These are phyloP conservation scores for Acanthamoeba royreba DNA, from an alignment of 208 protist genomes.

Conservation along the genomic window DNA sequence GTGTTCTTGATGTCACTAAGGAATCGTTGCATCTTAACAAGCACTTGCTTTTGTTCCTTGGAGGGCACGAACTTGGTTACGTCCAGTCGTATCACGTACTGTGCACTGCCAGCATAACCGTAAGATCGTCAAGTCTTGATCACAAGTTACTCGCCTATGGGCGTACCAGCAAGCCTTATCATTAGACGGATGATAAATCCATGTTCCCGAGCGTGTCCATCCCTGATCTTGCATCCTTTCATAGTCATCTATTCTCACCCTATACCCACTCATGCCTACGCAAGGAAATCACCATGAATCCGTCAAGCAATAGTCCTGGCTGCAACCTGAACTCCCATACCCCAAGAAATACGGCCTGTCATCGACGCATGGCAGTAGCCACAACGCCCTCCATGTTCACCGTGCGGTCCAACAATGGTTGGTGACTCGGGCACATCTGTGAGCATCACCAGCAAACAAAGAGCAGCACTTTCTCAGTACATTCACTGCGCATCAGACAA, in stretches of 20 bases:
- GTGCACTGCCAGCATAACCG: not conserved
- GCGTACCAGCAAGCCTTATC: conserved; percentile 57
- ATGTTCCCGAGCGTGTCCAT: conserved; percentile 72
- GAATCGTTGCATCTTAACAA: conserved; percentile 38
- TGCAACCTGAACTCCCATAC: not conserved
- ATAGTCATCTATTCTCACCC: conserved; percentile 58
- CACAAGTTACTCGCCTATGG: too few species aligned
- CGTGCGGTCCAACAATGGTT: not conserved
- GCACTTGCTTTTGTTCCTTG: conserved; percentile 50
- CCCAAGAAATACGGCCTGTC: not conserved
- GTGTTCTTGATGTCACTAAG: conserved; percentile 13
- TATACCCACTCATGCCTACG: not conserved
- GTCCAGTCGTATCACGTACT: conserved; percentile 74
- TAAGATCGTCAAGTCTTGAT: not conserved
- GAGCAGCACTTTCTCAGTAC: too few species aligned
- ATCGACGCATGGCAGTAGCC: not conserved
- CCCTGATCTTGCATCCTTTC: conserved; percentile 64
- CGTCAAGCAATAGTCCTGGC: not conserved
- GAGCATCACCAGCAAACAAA: not conserved
- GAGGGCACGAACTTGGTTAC: conserved; percentile 23
- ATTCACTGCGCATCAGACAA: not conserved
- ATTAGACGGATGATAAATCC: conserved; percentile 66
- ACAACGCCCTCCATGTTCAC: not conserved
- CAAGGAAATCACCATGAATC: not conserved
- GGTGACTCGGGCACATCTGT: not conserved